These are phyloP conservation scores for Russula foetens DNA, from an alignment of 768 basidiomycete genomes.

Conservation along the genomic window DNA sequence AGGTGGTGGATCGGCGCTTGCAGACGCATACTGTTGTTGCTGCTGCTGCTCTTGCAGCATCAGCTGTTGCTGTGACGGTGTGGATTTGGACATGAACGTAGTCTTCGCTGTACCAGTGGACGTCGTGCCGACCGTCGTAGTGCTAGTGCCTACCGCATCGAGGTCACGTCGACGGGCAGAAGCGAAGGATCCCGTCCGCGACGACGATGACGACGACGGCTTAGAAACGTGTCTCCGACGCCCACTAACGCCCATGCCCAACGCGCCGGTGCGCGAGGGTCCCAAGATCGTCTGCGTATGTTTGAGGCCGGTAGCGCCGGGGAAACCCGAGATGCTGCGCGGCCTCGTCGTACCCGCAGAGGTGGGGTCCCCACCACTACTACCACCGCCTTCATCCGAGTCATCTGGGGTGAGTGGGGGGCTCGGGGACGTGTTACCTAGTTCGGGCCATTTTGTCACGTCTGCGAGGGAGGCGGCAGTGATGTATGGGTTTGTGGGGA, in stretches of 20 bases:
- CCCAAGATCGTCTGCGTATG: conserved; percentile 90
- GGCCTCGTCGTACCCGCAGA: not conserved
- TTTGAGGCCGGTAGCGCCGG: conserved; percentile 53
- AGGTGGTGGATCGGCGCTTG: not conserved
- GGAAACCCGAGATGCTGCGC: conserved; percentile 30
- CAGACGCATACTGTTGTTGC: not conserved
- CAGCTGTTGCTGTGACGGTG: conserved; percentile 5
- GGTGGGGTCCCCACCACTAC: no score
- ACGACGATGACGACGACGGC: not conserved
- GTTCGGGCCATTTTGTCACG: conserved; percentile 75
- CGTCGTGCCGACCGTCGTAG: not conserved
- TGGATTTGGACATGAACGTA: not conserved
- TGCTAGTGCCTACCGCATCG: not conserved
- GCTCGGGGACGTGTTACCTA: conserved; percentile 57
- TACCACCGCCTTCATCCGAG: conserved; percentile 28
- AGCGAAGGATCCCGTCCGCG: not conserved
- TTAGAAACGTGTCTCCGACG: not conserved
- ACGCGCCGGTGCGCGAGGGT: conserved; percentile 50
- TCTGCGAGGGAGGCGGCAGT: conserved; percentile 75
- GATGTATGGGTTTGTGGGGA: conserved; percentile 78
- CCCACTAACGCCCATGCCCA: conserved; percentile 72
- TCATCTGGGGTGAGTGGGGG: conserved; percentile 72
- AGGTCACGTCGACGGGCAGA: not conserved
- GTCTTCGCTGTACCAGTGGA: not conserved
- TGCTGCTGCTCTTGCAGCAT: not conserved